Percentiles rank a stretch among this genome's conserved stretches.
These are phyloP conservation scores for Harrya chromipes DNA, from an alignment of 768 basidiomycete species.

Conservation along the genomic window DNA sequence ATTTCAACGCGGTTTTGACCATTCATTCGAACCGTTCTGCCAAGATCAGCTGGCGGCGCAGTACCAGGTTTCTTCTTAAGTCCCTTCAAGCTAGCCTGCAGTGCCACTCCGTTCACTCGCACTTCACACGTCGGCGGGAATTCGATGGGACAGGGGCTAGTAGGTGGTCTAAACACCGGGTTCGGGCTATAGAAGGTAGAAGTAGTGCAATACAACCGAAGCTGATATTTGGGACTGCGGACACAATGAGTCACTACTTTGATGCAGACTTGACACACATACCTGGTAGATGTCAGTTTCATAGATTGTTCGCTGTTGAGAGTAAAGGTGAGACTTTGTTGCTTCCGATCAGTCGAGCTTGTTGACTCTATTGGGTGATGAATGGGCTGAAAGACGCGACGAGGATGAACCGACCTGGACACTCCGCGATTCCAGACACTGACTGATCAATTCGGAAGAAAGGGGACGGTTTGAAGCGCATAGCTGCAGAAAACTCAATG, in stretches of 20 bases:
- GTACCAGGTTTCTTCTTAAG: constrained; percentile 95
- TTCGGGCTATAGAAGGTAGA: constrained; percentile 63
- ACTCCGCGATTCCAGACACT: constrained; percentile 66
- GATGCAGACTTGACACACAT: constrained; percentile 19
- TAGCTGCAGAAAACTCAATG: constrained; percentile 39
- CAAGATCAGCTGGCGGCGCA: constrained; percentile 81
- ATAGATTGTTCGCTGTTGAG: constrained; percentile 60
- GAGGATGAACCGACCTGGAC: constrained; percentile 57
- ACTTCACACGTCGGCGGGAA: constrained; percentile 93
- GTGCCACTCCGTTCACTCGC: constrained; percentile 67
- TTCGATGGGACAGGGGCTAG: constrained; percentile 72
- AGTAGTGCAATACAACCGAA: constrained; percentile 87
- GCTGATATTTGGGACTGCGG: constrained; percentile 65
- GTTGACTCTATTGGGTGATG: constrained; percentile 56
- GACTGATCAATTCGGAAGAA: constrained; percentile 68
- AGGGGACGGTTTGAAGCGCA: constrained; percentile 78
- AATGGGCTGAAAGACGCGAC: neutral
- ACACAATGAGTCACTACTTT: constrained; percentile 9
- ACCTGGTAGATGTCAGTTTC: constrained; percentile 61
- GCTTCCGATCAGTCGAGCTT: constrained; percentile 73
- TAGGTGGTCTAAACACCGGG: constrained; percentile 49
- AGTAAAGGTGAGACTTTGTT: constrained; percentile 58
- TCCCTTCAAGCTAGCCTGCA: constrained; percentile 80
- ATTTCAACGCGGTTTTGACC: constrained; percentile 73
- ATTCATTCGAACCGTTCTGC: constrained; percentile 37